phyloP scores from a whole-genome alignment of 495 filamentous ascomycete species.

The Daldinia childiae region DNA sequence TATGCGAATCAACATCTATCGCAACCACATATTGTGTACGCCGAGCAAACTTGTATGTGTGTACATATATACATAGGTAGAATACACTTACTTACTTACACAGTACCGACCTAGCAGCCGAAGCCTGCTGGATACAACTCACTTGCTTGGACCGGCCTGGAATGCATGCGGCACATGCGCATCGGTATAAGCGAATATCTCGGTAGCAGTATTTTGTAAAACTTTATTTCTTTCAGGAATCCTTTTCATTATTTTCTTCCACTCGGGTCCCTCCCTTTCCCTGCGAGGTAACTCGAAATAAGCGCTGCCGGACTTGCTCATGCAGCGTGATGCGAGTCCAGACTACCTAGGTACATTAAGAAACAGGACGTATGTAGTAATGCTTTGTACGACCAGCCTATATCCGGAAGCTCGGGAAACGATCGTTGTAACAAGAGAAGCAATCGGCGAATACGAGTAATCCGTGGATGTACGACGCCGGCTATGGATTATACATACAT shows the following conservation, averaged over 20 bases:
- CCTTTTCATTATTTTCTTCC: slow-evolving; percentile 1
- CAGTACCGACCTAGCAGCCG: not conserved
- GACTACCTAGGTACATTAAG: not conserved
- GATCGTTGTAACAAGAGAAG: slow-evolving; percentile 13
- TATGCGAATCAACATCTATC: slow-evolving; percentile 23
- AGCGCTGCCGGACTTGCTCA: slow-evolving; percentile 16
- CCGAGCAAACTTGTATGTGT: not conserved
- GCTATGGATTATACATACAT: slow-evolving; percentile 8
- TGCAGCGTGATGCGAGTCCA: slow-evolving; percentile 23
- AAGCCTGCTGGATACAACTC: slow-evolving; percentile 18
- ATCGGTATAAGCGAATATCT: slow-evolving; percentile 17
- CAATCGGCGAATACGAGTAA: slow-evolving; percentile 14
- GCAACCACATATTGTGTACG: slow-evolving; percentile 17
- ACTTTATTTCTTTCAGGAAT: slow-evolving; percentile 6
- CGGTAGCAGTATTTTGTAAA: slow-evolving; percentile 5
- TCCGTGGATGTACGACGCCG: slow-evolving; percentile 6
- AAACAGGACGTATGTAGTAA: slow-evolving; percentile 29
- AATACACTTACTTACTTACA: not conserved
- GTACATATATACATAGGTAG: not conserved
- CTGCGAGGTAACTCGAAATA: slow-evolving; percentile 15
- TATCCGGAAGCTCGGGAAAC: slow-evolving; percentile 34
- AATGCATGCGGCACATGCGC: slow-evolving; percentile 25
- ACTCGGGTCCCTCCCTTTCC: not conserved
- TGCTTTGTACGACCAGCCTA: slow-evolving; percentile 28
- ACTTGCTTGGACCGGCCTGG: slow-evolving; percentile 1